phyloP scores from a whole-genome alignment of 495 filamentous ascomycete genomes.

The Poronia punctata region DNA sequence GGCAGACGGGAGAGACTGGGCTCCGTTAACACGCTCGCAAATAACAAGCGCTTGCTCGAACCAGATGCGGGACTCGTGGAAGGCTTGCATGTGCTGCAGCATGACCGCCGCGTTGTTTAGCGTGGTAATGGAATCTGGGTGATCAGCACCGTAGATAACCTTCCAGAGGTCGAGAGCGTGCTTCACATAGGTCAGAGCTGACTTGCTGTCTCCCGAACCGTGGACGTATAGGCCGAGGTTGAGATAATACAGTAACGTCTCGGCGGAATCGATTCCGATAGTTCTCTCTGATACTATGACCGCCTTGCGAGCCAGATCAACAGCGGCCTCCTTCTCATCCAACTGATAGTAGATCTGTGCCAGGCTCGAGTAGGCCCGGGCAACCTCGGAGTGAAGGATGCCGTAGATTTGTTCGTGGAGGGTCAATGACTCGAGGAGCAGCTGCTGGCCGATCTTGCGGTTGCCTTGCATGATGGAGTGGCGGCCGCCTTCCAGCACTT shows the following conservation, averaged over 20 bases:
- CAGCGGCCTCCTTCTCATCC: conserved; percentile 89
- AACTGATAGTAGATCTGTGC: conserved; percentile 94
- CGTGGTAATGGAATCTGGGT: conserved; percentile 97
- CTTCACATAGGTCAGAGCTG: conserved; percentile 75
- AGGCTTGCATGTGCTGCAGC: conserved; percentile 89
- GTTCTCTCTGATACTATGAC: conserved; percentile 95
- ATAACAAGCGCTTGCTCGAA: conserved; percentile 86
- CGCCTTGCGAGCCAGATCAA: conserved; percentile 92
- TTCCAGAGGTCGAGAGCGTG: conserved; percentile 96
- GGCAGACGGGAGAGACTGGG: conserved; percentile 83
- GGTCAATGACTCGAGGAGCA: conserved; percentile 89
- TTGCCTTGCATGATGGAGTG: conserved; percentile 92
- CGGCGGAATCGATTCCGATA: conserved; percentile 83
- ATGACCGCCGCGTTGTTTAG: conserved; percentile 99
- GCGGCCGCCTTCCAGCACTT: conserved; percentile 89
- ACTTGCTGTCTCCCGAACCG: conserved; percentile 76
- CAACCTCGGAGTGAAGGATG: conserved; percentile 93
- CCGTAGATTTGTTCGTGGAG: conserved; percentile 99
- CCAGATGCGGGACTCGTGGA: conserved; percentile 88
- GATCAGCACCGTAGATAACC: conserved; percentile 85
- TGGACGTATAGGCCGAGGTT: conserved; percentile 96
- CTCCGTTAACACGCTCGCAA: conserved; percentile 81
- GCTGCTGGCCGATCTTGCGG: conserved; percentile 91
- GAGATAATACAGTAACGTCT: conserved; percentile 90
- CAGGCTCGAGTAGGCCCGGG: conserved; percentile 86